A percentile compares a stretch with the other conserved stretches of the same genome.
Evolutionary conservation across 1,284 basidiomycete species (phyloP).

Genomic region (Apiotrichum gamsii): DNA sequence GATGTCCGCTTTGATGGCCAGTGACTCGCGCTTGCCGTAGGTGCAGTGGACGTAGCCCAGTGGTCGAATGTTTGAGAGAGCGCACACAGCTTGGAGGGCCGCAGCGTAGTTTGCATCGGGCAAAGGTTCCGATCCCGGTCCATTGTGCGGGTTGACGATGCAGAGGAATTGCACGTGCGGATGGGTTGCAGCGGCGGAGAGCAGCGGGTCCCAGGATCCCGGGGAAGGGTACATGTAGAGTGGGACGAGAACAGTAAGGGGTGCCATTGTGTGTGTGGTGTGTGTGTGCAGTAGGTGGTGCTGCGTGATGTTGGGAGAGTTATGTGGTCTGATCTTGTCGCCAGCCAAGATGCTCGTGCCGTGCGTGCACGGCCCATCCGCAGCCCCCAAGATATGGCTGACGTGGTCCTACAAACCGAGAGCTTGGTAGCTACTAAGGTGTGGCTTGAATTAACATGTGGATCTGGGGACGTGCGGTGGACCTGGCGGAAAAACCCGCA

Average conservation of each 20-base stretch:
- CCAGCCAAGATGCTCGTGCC: too few species aligned
- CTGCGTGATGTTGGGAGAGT: too few species aligned
- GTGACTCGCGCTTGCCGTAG: slow-evolving; percentile 2
- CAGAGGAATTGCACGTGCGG: slow-evolving; percentile 3
- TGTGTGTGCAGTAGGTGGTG: too few species aligned
- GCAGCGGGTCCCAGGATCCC: slow-evolving; percentile 3
- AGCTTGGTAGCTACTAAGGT: too few species aligned
- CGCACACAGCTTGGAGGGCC: slow-evolving; percentile 1
- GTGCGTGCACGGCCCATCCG: too few species aligned
- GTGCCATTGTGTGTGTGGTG: slow-evolving; percentile 1
- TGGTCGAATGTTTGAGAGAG: slow-evolving; percentile 5
- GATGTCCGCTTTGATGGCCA: slow-evolving; percentile 5
- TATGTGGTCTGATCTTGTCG: too few species aligned
- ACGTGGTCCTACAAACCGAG: too few species aligned
- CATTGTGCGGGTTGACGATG: slow-evolving; percentile 13
- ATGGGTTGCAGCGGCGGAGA: slow-evolving; percentile 2
- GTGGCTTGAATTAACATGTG: too few species aligned
- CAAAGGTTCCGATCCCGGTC: background rate
- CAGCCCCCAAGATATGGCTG: too few species aligned
- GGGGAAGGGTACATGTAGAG: slow-evolving; percentile 12
- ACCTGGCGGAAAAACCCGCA: too few species aligned
- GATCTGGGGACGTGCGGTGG: too few species aligned
- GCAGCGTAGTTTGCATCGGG: slow-evolving; percentile 4
- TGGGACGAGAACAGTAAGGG: slow-evolving; percentile 4
- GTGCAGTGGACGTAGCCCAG: slow-evolving; percentile 11